Conservation (phyloP, 106 monocot species). For the Dendrobium nobile region DNA sequence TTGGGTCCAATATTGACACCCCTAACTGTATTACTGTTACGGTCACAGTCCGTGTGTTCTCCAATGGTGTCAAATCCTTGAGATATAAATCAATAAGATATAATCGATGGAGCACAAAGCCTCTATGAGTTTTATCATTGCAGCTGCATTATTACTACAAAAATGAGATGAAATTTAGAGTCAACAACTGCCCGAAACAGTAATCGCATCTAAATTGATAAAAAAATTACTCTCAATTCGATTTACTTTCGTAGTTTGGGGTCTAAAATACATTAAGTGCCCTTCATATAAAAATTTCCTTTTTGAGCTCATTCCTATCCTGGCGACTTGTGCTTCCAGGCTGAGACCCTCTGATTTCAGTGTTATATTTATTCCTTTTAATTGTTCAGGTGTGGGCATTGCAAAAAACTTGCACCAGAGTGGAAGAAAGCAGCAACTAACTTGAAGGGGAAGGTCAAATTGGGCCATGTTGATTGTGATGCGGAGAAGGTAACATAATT, state of each 20-base stretch:
- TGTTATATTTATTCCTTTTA: background rate
- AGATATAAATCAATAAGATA: no score
- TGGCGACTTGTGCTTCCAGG: background rate
- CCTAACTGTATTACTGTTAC: no score
- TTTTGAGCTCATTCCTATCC: background rate
- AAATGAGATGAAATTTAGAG: background rate
- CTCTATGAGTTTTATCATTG: background rate
- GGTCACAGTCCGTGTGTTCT: no score
- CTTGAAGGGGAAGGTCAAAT: slow-evolving; percentile 89
- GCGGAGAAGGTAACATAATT: slow-evolving; percentile 63
- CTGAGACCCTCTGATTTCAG: background rate
- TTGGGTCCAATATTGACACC: no score
- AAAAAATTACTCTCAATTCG: background rate
- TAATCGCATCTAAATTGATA: background rate
- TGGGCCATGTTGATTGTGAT: slow-evolving; percentile 97
- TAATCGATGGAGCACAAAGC: no score
- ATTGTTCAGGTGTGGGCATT: slow-evolving; percentile 91
- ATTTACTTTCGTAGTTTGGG: background rate
- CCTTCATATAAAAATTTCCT: background rate
- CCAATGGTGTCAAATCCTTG: no score
- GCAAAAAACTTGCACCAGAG: slow-evolving; percentile 96
- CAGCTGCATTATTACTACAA: background rate
- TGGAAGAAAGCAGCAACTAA: slow-evolving; percentile 95
- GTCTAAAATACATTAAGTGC: background rate
- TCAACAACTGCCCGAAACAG: background rate